Evolutionary conservation across 345 rosid species (phyloP), one percentile per base, ranked within the genome.

Genomic region (Abelmoschus esculentus): DNA sequence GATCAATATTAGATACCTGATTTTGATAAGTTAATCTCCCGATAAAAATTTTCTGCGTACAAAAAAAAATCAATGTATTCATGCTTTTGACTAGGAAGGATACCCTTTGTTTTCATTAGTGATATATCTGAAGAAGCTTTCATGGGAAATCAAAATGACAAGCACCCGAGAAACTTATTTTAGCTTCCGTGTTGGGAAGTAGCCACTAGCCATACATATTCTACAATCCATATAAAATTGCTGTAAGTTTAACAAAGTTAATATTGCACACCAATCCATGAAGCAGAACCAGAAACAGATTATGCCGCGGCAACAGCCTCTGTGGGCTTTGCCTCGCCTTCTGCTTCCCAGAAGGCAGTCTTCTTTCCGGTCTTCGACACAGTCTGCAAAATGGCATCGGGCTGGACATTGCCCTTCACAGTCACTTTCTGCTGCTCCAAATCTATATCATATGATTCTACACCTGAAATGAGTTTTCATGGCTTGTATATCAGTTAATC

Each of bases 331-430:
- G 67, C n/a, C 50, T 34, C n/a, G 0, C 34, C 18, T 36, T 80
- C 61, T 44, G 22, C 8, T 12, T 82, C 93, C 96, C 98, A 93
- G 75, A 90, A 93, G 50, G 84, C 36, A 8, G 98, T 93, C 73
- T 80, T 84, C 89, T 93, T 90, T 62, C 90, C 89, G 0, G 91
- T 88, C 84, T 92, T 92, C 1, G 96, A 81, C 36, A 92, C 98
- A 0, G 86, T 83, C 85, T 90, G 85, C 5, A 87, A 72, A 73
- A 89, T 96, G 11, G 90, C 92, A 52, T 90, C 90, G 0, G 91
- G 90, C 76, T 85, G 81, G 60, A 90, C 87, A 12, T 83, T 90
- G 73, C 98, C 97, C 78, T 82, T 89, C 68, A 93, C 98, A 0
- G 89, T 93, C 67, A 93, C 97, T 69, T 87, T 93, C 74, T 89